These are phyloP conservation scores for Diaporthe sp. DNA, from an alignment of 2,329 filamentous ascomycete genomes.

Conservation along the genomic window DNA sequence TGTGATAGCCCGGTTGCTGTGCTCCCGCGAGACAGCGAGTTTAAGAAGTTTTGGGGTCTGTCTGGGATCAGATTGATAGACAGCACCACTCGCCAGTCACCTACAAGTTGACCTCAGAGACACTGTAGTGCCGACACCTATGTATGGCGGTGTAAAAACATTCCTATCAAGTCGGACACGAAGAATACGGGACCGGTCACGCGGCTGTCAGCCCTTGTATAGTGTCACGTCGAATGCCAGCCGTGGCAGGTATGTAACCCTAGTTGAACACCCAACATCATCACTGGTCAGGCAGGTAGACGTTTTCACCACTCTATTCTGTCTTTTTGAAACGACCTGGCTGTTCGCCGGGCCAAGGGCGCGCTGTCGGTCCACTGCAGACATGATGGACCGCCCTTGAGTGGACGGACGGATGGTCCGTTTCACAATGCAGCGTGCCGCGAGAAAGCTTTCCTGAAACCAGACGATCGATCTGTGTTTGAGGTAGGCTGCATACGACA, in stretches of 20 bases:
- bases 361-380: background rate
- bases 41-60: background rate
- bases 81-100: background rate
- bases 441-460: slow-evolving; percentile 21
- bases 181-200: background rate
- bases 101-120: background rate
- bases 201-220: background rate
- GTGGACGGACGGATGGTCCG: background rate
- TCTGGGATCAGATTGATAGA: background rate
- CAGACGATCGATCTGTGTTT: slow-evolving; percentile 17
- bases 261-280: background rate
- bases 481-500: background rate
- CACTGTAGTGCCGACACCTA: background rate
- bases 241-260: background rate
- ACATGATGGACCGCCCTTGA: background rate
- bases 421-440: slow-evolving; percentile 33
- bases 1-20: background rate
- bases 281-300: background rate
- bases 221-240: background rate
- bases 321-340: slow-evolving; percentile 2
- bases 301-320: background rate
- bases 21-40: background rate
- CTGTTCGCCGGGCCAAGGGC: too few relatives aligned
- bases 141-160: background rate
- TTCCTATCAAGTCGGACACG: background rate